phyloP scores from a whole-genome alignment of 2,329 filamentous ascomycete genomes.

The Pseudogymnoascus sp. region DNA sequence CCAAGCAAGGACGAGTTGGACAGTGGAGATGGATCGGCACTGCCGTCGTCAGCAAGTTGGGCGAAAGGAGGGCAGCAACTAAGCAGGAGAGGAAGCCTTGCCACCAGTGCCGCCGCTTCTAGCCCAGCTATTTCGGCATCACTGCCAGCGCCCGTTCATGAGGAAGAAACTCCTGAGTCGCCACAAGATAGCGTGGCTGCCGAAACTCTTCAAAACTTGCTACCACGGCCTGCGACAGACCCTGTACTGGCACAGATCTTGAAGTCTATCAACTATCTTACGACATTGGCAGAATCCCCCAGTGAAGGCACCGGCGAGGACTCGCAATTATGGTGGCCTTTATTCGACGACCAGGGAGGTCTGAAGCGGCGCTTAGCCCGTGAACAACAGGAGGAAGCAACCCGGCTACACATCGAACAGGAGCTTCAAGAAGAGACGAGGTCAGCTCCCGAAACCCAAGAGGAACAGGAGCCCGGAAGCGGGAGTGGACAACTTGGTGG shows the following conservation, averaged over 20 bases:
- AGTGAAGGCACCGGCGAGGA: slow-evolving; percentile 22
- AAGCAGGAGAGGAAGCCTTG: slow-evolving; percentile 67
- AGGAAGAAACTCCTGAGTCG: slow-evolving; percentile 35
- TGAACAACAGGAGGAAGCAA: slow-evolving; percentile 59
- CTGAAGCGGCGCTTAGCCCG: slow-evolving; percentile 55
- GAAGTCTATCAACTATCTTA: slow-evolving; percentile 36
- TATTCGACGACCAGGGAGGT: slow-evolving; percentile 78
- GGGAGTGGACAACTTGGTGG: slow-evolving; percentile 82
- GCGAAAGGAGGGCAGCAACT: slow-evolving; percentile 60
- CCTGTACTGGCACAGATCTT: slow-evolving; percentile 32
- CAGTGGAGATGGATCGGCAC: slow-evolving; percentile 73
- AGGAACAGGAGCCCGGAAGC: slow-evolving; percentile 71
- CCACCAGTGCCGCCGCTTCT: slow-evolving; percentile 70
- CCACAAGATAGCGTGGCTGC: slow-evolving; percentile 9
- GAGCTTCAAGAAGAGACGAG: slow-evolving; percentile 45
- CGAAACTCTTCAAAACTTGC: slow-evolving; percentile 11
- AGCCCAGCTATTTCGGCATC: slow-evolving; percentile 67
- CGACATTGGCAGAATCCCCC: background rate
- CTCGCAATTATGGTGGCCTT: slow-evolving; percentile 33
- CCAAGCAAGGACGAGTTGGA: slow-evolving; percentile 70
- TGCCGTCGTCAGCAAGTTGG: slow-evolving; percentile 92
- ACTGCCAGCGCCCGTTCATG: slow-evolving; percentile 45
- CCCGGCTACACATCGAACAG: slow-evolving; percentile 42
- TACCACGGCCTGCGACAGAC: slow-evolving; percentile 17
- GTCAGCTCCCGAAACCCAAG: slow-evolving; percentile 37